Evolutionary conservation across 2,329 filamentous ascomycete species (phyloP).

Genomic region (Laburnicola sp.): DNA sequence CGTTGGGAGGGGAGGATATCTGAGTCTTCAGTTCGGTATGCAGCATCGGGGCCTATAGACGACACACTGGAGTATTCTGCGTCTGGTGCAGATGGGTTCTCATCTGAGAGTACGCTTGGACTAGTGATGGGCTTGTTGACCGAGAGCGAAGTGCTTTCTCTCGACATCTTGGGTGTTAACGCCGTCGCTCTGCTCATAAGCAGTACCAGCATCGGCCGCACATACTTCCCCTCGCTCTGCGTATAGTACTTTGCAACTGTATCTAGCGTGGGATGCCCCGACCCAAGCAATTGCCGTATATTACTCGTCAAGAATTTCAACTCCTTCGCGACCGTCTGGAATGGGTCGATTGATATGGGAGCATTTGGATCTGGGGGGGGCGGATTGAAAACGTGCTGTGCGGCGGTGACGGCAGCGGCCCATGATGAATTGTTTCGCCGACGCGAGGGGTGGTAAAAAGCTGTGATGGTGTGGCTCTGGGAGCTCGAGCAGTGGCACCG

Average conservation of each 20-base stretch:
- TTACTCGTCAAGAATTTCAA: constrained; percentile 95
- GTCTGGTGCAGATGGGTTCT: constrained; percentile 68
- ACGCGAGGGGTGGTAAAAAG: constrained; percentile 44
- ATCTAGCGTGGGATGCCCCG: constrained; percentile 90
- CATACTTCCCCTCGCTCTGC: constrained; percentile 92
- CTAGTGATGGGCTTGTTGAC: constrained; percentile 65
- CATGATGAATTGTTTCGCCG: constrained; percentile 66
- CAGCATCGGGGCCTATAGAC: constrained; percentile 53
- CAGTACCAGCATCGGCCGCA: constrained; percentile 89
- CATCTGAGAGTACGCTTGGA: constrained; percentile 69
- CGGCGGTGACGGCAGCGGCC: constrained; percentile 70
- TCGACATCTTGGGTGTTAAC: constrained; percentile 64
- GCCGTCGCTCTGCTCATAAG: constrained; percentile 95
- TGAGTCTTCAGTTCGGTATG: constrained; percentile 52
- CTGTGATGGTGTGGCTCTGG: constrained; percentile 25
- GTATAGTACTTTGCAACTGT: constrained; percentile 98
- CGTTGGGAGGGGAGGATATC: constrained; percentile 91
- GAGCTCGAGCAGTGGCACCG: constrained; percentile 28
- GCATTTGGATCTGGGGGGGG: constrained; percentile 61
- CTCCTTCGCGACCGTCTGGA: constrained; percentile 90
- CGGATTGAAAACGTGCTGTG: constrained; percentile 70
- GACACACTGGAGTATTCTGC: constrained; percentile 56
- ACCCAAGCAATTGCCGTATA: constrained; percentile 88
- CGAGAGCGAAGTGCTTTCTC: constrained; percentile 30
- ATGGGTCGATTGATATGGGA: constrained; percentile 79